These are phyloP conservation scores for Cladosporium sp. DNA, from an alignment of 2,329 filamentous ascomycete genomes.

Conservation along the genomic window DNA sequence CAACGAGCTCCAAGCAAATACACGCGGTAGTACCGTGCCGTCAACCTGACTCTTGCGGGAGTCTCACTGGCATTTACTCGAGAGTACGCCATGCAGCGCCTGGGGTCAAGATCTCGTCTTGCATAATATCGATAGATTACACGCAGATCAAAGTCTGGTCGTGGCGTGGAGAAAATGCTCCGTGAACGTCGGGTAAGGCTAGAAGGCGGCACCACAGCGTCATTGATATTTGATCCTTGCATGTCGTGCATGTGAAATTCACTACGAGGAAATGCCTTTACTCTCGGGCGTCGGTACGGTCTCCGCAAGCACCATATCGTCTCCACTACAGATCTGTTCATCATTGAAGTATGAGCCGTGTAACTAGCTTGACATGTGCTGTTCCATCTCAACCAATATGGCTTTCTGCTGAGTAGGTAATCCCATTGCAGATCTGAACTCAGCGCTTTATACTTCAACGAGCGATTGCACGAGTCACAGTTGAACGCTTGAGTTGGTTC, in stretches of 20 bases:
- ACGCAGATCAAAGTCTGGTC: not conserved
- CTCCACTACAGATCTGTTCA: not conserved
- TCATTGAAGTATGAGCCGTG: not conserved
- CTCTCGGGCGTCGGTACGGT: not conserved
- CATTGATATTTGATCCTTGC: not conserved
- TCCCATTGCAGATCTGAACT: not conserved
- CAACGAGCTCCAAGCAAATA: not conserved
- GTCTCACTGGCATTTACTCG: not conserved
- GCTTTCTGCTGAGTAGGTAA: not conserved
- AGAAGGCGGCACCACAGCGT: not conserved
- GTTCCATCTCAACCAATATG: not conserved
- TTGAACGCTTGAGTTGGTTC: not conserved
- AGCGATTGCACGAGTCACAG: not conserved
- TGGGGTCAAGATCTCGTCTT: conserved; percentile 1
- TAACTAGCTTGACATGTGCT: not conserved
- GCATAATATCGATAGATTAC: not conserved
- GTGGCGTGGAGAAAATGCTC: not conserved
- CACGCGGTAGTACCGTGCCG: not conserved
- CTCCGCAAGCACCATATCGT: conserved; percentile 1
- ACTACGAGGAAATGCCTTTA: not conserved
- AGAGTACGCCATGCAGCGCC: not conserved
- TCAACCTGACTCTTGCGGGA: not conserved
- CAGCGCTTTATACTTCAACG: not conserved
- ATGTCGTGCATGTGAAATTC: not conserved
- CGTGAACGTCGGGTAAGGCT: not conserved